Base-by-base conservation (phyloP, 139 green algal genomes). In the Closterium sp. region DNA sequence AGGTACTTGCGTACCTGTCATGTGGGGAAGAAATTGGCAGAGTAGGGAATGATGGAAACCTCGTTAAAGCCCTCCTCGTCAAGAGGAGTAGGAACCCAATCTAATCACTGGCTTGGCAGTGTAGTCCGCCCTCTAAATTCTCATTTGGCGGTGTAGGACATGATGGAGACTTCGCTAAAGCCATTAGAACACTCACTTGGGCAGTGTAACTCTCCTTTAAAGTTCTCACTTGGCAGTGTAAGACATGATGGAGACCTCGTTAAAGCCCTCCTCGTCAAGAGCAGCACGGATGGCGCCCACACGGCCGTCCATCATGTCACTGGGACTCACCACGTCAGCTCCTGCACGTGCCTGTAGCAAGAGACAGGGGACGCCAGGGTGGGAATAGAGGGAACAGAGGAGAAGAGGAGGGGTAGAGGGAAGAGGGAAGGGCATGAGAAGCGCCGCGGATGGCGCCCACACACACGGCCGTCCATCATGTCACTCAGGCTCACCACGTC, bases 381-480 rank as follows among this genome's bases (percentile, higher is more conserved):
- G 32, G 32, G 32, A 38, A 38, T 7, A 3, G 32, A 38, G 32
- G 45, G 45, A 7, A 19, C 10, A 13, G 0, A 13, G 62, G 17
- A 79, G 62, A 27, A 13, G 62, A 24, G 62, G 19, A 9, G 5
- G 38, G 38, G 6, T 9, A 17, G n/a, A 9, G 38, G 38, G 5
- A 50, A n/a, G n/a, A n/a, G n/a, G n/a, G n/a, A n/a, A n/a, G n/a
- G n/a, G n/a, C n/a, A n/a, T n/a, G n/a, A n/a, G n/a, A n/a, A n/a
- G n/a, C n/a, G n/a, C n/a, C n/a, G n/a, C n/a, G n/a, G 94, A 99
- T 99, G 86, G 98, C 97, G 31, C 94, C 96, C 11, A 99, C 95
- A n/a, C n/a, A n/a, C n/a, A 17, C 98, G 96, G 34, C 98, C 98
- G 94, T 99, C 98, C 98, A 99, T 99, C 98, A 99, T 99, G 95